Percentiles rank a stretch among this genome's conserved stretches.
Conservation (phyloP, 495 filamentous ascomycete genomes). For the Xylaria curta region DNA sequence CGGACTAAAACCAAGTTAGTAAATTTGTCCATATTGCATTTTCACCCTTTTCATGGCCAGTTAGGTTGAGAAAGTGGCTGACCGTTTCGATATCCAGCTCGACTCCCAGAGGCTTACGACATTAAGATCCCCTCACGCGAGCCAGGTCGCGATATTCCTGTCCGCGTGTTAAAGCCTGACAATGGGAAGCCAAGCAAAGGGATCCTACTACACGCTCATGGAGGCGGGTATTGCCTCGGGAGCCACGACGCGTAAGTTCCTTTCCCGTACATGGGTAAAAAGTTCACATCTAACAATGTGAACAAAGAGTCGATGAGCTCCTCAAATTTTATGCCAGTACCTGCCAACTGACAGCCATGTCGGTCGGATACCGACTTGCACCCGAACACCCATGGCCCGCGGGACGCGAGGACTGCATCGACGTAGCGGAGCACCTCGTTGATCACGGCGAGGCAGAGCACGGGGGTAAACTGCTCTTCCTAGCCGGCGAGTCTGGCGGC, state of each 20-base stretch:
- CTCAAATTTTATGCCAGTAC: conserved; percentile 48
- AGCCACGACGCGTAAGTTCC: conserved; percentile 33
- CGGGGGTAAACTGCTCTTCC: not conserved
- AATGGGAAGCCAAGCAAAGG: conserved; percentile 39
- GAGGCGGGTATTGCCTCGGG: conserved; percentile 57
- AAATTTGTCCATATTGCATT: not conserved
- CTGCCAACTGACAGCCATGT: conserved; percentile 37
- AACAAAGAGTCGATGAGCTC: conserved; percentile 41
- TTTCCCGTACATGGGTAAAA: not conserved
- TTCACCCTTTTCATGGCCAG: too few relatives aligned
- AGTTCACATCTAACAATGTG: not conserved
- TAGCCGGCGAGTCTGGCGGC: conserved; percentile 6
- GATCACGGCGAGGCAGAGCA: not conserved
- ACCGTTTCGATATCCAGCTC: not conserved
- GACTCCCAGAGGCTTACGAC: conserved; percentile 34
- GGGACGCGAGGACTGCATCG: conserved; percentile 56
- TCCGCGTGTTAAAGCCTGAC: conserved; percentile 49
- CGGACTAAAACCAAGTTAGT: conserved; percentile 15
- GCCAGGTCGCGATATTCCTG: conserved; percentile 52
- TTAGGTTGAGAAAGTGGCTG: too few relatives aligned
- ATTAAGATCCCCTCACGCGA: conserved; percentile 59
- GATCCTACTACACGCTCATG: conserved; percentile 60
- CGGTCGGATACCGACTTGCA: conserved; percentile 65
- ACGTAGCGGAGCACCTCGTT: not conserved
- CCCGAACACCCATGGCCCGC: conserved; percentile 64